These are phyloP conservation scores for Xylaria flabelliformis DNA, from an alignment of 495 filamentous ascomycete genomes.

Conservation along the genomic window DNA sequence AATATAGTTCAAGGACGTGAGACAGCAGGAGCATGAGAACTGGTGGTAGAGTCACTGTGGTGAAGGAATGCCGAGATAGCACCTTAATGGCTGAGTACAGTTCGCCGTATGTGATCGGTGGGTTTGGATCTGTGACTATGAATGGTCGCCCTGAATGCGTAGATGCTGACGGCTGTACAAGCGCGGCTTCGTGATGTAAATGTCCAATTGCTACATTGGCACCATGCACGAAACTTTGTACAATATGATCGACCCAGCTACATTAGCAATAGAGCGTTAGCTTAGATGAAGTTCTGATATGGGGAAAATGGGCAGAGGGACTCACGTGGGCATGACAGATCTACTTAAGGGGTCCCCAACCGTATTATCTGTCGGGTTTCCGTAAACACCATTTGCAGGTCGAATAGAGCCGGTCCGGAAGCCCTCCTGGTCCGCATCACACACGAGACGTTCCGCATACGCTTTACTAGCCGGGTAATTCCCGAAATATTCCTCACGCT, in stretches of 20 bases:
- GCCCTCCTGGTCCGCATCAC: conserved; percentile 48
- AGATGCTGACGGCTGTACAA: conserved; percentile 11
- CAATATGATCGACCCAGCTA: conserved; percentile 54
- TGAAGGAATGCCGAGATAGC: conserved; percentile 42
- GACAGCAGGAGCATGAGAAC: conserved; percentile 54
- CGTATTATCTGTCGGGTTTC: conserved; percentile 60
- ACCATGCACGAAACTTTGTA: conserved; percentile 64
- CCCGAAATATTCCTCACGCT: conserved; percentile 60
- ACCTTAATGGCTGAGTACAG: conserved; percentile 39
- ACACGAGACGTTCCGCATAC: conserved; percentile 59
- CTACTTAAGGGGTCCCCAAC: conserved; percentile 51
- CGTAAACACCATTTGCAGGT: conserved; percentile 65
- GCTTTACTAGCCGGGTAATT: conserved; percentile 64
- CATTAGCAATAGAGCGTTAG: background rate
- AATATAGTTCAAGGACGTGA: conserved; percentile 58
- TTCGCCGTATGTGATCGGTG: conserved; percentile 46
- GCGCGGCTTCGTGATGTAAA: conserved; percentile 51
- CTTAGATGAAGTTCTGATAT: background rate
- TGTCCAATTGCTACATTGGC: conserved; percentile 65
- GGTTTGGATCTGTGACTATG: conserved; percentile 49
- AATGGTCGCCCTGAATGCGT: conserved; percentile 38
- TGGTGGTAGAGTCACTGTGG: conserved; percentile 45
- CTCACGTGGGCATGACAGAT: conserved; percentile 52
- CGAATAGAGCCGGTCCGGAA: conserved; percentile 65
- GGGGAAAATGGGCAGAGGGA: conserved; percentile 16